These are phyloP conservation scores for Mycena citricolor DNA, from an alignment of 1,284 basidiomycete species.

Conservation along the genomic window DNA sequence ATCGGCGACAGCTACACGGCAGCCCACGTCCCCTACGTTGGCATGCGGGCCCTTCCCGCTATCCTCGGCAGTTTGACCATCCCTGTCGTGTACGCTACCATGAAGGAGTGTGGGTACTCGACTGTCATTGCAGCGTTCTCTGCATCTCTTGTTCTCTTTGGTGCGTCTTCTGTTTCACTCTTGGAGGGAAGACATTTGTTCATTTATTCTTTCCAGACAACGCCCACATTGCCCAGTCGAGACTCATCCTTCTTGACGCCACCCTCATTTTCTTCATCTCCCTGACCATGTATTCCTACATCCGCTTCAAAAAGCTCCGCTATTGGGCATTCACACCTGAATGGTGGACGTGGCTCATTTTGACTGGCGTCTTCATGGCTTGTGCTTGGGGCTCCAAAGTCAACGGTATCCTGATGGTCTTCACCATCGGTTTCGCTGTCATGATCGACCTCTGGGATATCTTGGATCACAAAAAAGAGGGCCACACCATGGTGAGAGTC, in stretches of 20 bases:
- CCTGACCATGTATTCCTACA: conserved; percentile 91
- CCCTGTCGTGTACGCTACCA: conserved; percentile 91
- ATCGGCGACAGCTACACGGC: conserved; percentile 93
- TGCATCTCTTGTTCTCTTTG: conserved; percentile 82
- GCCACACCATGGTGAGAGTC: conserved; percentile 78
- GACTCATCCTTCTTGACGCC: conserved; percentile 95
- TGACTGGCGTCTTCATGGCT: conserved; percentile 92
- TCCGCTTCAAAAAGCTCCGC: conserved; percentile 93
- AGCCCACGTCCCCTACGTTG: conserved; percentile 90
- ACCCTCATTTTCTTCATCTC: conserved; percentile 96
- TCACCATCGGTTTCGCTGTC: conserved; percentile 89
- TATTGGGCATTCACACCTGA: conserved; percentile 85
- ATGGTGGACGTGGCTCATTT: conserved; percentile 96
- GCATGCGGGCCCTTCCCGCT: conserved; percentile 90
- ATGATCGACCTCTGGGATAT: conserved; percentile 94
- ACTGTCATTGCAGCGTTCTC: conserved; percentile 88
- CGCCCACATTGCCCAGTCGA: conserved; percentile 92
- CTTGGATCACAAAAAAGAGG: conserved; percentile 78
- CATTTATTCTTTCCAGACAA: conserved; percentile 65
- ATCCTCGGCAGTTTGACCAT: conserved; percentile 88
- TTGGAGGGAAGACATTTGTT: conserved; percentile 5
- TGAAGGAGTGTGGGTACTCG: conserved; percentile 97
- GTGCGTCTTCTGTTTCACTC: conserved; percentile 44
- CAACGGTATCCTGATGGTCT: conserved; percentile 92
- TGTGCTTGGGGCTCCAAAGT: conserved; percentile 98